Evolutionary conservation across 768 basidiomycete genomes (phyloP).

Genomic region (Pleurotus cornucopiae): DNA sequence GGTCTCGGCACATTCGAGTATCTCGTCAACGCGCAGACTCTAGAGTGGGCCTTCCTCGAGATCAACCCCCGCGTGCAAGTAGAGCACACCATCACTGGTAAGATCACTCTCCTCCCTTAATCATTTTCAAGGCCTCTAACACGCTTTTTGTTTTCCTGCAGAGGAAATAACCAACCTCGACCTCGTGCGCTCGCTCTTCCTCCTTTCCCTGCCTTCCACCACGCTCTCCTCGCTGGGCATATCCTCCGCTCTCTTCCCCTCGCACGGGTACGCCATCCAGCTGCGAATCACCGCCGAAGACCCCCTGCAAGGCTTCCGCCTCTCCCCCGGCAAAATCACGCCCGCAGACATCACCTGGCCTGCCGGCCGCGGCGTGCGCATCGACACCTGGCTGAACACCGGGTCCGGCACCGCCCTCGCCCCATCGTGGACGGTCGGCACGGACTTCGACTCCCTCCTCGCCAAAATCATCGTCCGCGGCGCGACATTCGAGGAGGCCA

Average conservation of each 20-base stretch:
- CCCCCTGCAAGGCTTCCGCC: conserved; percentile 67
- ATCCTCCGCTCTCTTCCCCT: conserved; percentile 61
- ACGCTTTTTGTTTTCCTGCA: conserved; percentile 17
- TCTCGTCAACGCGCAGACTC: conserved; percentile 67
- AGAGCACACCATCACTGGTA: conserved; percentile 88
- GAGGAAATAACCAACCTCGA: conserved; percentile 90
- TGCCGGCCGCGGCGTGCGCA: conserved; percentile 80
- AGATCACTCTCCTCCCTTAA: conserved; percentile 11
- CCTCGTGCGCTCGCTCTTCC: conserved; percentile 85
- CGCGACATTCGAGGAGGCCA: conserved; percentile 77
- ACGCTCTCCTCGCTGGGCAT: conserved; percentile 70
- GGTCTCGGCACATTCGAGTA: conserved; percentile 91
- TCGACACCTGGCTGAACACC: conserved; percentile 82
- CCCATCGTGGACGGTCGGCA: conserved; percentile 34
- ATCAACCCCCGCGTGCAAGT: conserved; percentile 92
- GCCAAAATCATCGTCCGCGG: conserved; percentile 83
- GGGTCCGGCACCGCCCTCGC: conserved; percentile 48
- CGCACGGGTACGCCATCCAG: conserved; percentile 78
- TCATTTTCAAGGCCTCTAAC: background rate
- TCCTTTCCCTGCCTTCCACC: conserved; percentile 69
- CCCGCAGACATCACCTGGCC: conserved; percentile 66
- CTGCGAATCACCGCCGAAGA: conserved; percentile 91
- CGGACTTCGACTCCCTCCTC: conserved; percentile 85
- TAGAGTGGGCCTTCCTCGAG: conserved; percentile 85
- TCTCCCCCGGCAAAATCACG: conserved; percentile 81